Evolutionary conservation across 2,329 filamentous ascomycete species (phyloP).

Genomic region (Fusarium sp.): DNA sequence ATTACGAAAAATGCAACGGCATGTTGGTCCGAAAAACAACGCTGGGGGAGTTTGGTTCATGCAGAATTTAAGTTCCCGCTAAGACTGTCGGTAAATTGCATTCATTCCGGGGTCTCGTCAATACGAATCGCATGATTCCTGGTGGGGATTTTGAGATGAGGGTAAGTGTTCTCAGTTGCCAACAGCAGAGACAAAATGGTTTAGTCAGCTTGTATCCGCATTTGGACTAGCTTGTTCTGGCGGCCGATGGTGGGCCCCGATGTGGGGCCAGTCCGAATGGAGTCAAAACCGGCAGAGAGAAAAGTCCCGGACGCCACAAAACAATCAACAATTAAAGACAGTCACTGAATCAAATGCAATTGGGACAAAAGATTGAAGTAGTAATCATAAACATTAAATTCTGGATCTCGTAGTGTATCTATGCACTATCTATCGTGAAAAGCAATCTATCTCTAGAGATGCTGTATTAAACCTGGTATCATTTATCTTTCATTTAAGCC

Average conservation of each 20-base stretch:
- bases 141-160: background rate
- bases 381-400: slow-evolving; percentile 34
- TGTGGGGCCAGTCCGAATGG: background rate
- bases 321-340: background rate
- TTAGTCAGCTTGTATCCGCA: fast-evolving
- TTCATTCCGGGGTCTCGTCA: background rate
- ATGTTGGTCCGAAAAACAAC: background rate
- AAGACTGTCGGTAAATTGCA: background rate
- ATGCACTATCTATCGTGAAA: slow-evolving; percentile 14
- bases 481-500: slow-evolving; percentile 10
- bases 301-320: background rate
- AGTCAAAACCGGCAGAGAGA: background rate
- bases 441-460: background rate
- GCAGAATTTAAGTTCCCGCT: background rate
- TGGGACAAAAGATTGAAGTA: background rate
- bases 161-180: background rate
- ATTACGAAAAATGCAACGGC: background rate
- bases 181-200: background rate
- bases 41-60: background rate
- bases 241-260: no score
- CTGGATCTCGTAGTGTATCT: slow-evolving; percentile 6
- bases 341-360: background rate
- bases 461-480: background rate
- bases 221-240: background rate
- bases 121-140: background rate